A percentile compares a stretch with the other conserved stretches of the same genome.
These are phyloP conservation scores for Daldinia caldariorum DNA, from an alignment of 495 filamentous ascomycete species.

Conservation along the genomic window DNA sequence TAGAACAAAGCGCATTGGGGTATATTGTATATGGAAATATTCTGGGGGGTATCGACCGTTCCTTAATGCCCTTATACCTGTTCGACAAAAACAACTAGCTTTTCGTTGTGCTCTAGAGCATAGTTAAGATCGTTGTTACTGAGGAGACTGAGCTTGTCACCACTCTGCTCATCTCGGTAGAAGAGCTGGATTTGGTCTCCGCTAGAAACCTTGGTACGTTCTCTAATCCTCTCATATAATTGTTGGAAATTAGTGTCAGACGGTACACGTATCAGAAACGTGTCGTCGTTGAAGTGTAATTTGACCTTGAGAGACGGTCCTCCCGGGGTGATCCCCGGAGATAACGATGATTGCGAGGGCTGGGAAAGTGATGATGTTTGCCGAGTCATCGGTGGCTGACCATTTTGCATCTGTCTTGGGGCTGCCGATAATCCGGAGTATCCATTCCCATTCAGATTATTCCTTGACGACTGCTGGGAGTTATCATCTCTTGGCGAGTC, in stretches of 20 bases:
- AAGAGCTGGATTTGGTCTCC: slow-evolving; percentile 76
- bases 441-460: slow-evolving; percentile 69
- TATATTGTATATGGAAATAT: slow-evolving; percentile 46
- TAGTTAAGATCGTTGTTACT: slow-evolving; percentile 82
- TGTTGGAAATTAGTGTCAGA: slow-evolving; percentile 78
- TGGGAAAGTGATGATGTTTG: slow-evolving; percentile 80
- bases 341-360: slow-evolving; percentile 67
- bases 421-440: slow-evolving; percentile 66
- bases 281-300: slow-evolving; percentile 88
- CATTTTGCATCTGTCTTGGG: slow-evolving; percentile 68
- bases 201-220: slow-evolving; percentile 73
- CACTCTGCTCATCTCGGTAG: slow-evolving; percentile 87
- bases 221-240: slow-evolving; percentile 81
- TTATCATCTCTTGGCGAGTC: slow-evolving; percentile 63
- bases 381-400: slow-evolving; percentile 69
- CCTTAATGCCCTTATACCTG: slow-evolving; percentile 44
- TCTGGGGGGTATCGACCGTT: slow-evolving; percentile 28
- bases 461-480: slow-evolving; percentile 79
- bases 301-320: slow-evolving; percentile 82
- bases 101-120: slow-evolving; percentile 84
- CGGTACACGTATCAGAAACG: slow-evolving; percentile 90
- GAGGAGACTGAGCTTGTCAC: slow-evolving; percentile 74
- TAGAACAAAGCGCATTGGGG: slow-evolving; percentile 39
- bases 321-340: slow-evolving; percentile 56
- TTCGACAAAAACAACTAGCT: slow-evolving; percentile 82